Base-by-base conservation (phyloP, 805 yeast species). In the Debaryomyces castellii region DNA sequence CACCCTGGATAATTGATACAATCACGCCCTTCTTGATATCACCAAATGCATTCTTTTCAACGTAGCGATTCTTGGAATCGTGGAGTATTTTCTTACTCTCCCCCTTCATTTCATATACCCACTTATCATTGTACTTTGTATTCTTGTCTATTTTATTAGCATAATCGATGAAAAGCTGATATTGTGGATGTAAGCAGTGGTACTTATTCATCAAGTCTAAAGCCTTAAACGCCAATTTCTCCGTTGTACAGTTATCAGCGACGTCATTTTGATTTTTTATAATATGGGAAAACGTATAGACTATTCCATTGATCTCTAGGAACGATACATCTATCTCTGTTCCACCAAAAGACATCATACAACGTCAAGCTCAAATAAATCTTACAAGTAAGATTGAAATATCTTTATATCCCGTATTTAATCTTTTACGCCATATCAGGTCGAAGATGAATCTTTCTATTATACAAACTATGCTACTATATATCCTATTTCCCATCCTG, bases 131-230 rank as follows among this genome's bases (percentile, higher is more conserved):
- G 44, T 42, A 59, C 21, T 46, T 45, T 28, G 51, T 51, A 5
- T 39, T 25, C n/a, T 20, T 14, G 11, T 38, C 18, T n/a, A 43
- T 21, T 2, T 20, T 11, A 11, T 38, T 27, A 14, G 48, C 39
- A 24, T 45, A 48, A 4, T 34, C 36, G 4, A 51, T 37, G 40
- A 55, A 35, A 11, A 33, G 30, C n/a, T 40, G 30, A 25, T 48
- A 47, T 12, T 18, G 6, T 3, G 66, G 64, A 45, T 60, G 60
- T 14, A 62, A 43, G 3, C 55, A 53, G 28, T 52, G 46, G 44
- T 58, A 58, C 18, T 52, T 46, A 17, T 62, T 56, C 66, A 67
- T 64, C 12, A 66, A 35, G 4, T 32, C 39, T 10, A 64, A 43
- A 17, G 54, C 51, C 4, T 40, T 33, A 37, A 23, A 21, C 16